Percentiles rank a stretch among this genome's conserved stretches.
These are phyloP conservation scores for Plasmodium yoelii DNA, from an alignment of 169 alveolate species.

Conservation along the genomic window DNA sequence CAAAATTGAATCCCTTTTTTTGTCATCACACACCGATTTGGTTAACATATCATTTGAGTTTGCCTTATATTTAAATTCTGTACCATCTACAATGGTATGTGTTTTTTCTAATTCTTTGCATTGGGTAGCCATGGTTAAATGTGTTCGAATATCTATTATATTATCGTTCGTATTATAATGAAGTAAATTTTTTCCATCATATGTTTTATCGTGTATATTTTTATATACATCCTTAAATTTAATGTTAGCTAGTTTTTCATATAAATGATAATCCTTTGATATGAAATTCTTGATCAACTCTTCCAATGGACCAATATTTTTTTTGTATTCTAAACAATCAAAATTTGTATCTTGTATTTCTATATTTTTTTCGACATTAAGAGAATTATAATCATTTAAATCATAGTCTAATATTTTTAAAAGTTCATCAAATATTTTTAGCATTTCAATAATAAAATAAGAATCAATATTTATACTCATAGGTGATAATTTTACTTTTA, in stretches of 20 bases:
- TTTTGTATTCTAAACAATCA: slow-evolving; percentile 69
- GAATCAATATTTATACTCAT: slow-evolving; percentile 74
- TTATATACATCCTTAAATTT: slow-evolving; percentile 3
- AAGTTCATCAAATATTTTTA: slow-evolving; percentile 60
- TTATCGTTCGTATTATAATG: no score
- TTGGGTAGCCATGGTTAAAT: no score
- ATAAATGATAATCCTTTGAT: slow-evolving; percentile 65
- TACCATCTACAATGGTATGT: no score
- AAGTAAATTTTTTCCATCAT: no score
- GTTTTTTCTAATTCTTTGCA: no score
- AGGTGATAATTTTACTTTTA: slow-evolving; percentile 48
- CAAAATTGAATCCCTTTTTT: no score
- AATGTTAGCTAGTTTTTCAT: slow-evolving; percentile 64
- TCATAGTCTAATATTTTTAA: slow-evolving; percentile 66
- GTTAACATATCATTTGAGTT: no score
- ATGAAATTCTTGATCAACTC: slow-evolving; percentile 46
- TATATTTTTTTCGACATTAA: slow-evolving; percentile 71
- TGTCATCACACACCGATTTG: no score
- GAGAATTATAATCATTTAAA: slow-evolving; percentile 66
- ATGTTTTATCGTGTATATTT: no score
- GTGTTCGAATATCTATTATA: no score
- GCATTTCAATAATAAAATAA: slow-evolving; percentile 72
- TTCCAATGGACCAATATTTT: slow-evolving; percentile 68
- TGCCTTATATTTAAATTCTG: no score
- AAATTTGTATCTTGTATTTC: slow-evolving; percentile 56